A percentile compares a stretch with the other conserved stretches of the same genome.
These are phyloP conservation scores for Cryptosporidium ubiquitum DNA, from an alignment of 169 alveolate species.

Conservation along the genomic window DNA sequence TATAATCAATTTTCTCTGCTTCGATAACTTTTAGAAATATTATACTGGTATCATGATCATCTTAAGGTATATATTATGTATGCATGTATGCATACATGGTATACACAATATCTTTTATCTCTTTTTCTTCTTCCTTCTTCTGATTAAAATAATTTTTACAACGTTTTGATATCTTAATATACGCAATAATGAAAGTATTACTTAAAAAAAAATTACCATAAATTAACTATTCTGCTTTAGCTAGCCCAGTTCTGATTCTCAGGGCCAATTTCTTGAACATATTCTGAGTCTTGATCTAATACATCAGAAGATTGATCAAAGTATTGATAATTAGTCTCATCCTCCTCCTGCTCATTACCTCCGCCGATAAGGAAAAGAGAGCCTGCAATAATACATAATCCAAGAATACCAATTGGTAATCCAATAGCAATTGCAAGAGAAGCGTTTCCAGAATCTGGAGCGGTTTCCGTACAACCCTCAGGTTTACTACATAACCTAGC, in stretches of 20 bases:
- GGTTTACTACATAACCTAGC: constrained; percentile 48
- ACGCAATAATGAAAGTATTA: too few species aligned
- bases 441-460: constrained; percentile 37
- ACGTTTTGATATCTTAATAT: background rate
- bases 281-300: constrained; percentile 16
- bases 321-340: constrained; percentile 40
- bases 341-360: constrained; percentile 18
- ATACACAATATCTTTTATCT: too few species aligned
- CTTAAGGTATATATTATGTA: background rate
- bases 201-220: too few species aligned
- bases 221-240: background rate
- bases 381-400: constrained; percentile 14
- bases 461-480: constrained; percentile 23
- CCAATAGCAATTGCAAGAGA: constrained; percentile 60
- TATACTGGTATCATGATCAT: background rate
- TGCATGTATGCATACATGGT: too few species aligned
- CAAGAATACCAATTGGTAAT: constrained; percentile 45
- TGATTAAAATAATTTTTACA: too few species aligned
- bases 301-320: constrained; percentile 17
- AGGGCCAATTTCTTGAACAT: constrained; percentile 63
- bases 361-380: constrained; percentile 3
- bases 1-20: background rate
- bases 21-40: background rate
- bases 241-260: constrained; percentile 65
- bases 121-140: too few species aligned